phyloP scores from a whole-genome alignment of 2,329 filamentous ascomycete species.

The Dothistroma septosporum region DNA sequence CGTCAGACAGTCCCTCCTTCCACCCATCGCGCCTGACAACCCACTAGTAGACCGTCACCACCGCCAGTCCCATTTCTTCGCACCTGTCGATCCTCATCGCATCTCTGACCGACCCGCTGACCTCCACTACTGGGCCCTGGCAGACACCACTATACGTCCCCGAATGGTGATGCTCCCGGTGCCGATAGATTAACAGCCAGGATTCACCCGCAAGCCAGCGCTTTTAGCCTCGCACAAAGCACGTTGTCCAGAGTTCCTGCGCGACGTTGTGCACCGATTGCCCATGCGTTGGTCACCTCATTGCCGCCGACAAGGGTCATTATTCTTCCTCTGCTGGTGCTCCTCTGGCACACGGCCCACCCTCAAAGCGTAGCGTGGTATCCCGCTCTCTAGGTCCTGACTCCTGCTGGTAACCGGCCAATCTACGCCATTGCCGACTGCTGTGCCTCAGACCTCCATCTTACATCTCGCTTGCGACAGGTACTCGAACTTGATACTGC shows the following conservation, averaged over 20 bases:
- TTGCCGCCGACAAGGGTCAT: constrained; percentile 22
- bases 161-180: constrained; percentile 25
- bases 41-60: neutral
- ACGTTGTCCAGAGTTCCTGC: constrained; percentile 21
- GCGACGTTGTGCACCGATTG: constrained; percentile 17
- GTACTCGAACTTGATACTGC: neutral
- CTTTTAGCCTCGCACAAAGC: constrained; percentile 23
- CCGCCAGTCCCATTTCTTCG: constrained; percentile 5
- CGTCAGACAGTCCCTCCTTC: neutral
- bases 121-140: constrained; percentile 9
- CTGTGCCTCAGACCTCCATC: constrained; percentile 21
- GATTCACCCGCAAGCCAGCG: constrained; percentile 24
- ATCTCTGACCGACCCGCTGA: constrained; percentile 7
- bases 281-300: constrained; percentile 21
- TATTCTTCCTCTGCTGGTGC: constrained; percentile 16
- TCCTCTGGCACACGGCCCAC: constrained; percentile 13
- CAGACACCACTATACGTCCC: constrained; percentile 5
- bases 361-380: constrained; percentile 14
- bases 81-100: constrained; percentile 23
- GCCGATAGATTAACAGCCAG: constrained; percentile 31
- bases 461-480: neutral
- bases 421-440: constrained; percentile 20
- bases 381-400: constrained; percentile 15
- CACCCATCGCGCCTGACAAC: neutral
- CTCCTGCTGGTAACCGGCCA: constrained; percentile 15